Base-by-base conservation (phyloP, 2,329 filamentous ascomycete species). In the Aplosporella prunicola region DNA sequence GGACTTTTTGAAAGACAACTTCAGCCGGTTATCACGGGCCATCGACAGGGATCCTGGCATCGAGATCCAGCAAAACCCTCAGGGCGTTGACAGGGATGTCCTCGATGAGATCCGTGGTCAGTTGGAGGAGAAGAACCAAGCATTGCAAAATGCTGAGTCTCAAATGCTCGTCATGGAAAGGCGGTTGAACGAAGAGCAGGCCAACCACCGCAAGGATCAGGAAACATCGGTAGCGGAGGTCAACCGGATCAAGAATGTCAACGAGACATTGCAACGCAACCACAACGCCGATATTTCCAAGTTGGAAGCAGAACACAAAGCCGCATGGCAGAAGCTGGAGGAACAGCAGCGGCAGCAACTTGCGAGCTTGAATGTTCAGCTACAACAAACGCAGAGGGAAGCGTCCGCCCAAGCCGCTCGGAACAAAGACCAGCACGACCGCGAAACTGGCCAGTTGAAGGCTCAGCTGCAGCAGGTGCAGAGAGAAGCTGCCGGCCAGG, bases 1-100 rank as follows among this genome's bases (percentile, higher is more conserved):
- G 39, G 84, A 95, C 43, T 94, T 96, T 51, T 76, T 95, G 51
- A 95, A 95, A 53, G 88, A 96, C 52, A 94, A 94, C 54, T 96
- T 93, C 55, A 89, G 83, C 51, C 80, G 88, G 7, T 65, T 95
- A 41, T 67, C 81, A 25, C 77, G 86, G 44, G 83, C 86, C 10
- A 84, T 98, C 49, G 91, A 98, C 59, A 79, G 89, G 43, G 85
- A 94, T 44, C 91, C 91, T 1, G 85, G 80, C 1, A 68, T 93
- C 43, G 91, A 98, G 56, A 41, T 41, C 4, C 74, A 91, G 9
- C 69, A 87, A 40, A 84, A 88, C 9, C 80, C 91, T 47, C 88
- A 89, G 51, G 89, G 89, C 4, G 82, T 98, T 24, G 94, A 93
- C n/a, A 76, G 89, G 26, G 86, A 96, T 51, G 67, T 96, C 24